Base-by-base conservation (phyloP, 768 basidiomycete genomes). In the Naganishia vaughanmartiniae region DNA sequence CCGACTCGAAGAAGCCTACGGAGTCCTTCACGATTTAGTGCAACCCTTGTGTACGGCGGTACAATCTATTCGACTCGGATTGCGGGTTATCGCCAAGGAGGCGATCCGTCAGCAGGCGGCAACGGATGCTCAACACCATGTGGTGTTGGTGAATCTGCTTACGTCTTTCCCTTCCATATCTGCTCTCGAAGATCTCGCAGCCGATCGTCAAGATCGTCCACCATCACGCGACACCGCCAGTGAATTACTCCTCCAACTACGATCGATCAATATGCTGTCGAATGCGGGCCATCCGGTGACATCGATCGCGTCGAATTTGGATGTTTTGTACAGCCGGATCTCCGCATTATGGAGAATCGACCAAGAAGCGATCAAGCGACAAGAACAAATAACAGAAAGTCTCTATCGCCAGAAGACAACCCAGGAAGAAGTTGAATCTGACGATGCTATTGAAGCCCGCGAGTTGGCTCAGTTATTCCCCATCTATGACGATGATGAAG, bases 391-490 rank as follows among this genome's bases (percentile, higher is more conserved):
- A 15, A 86, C 88, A 0, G 86, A 85, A 31, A 89, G 90, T 26
- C 81, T 98, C 2, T 99, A 98, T 83, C 88, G 89, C 30, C 84
- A 84, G 56, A 87, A 85, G 46, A 84, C 84, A 53, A 77, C 84
- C 30, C 84, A 87, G 17, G 81, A 90, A 56, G 82, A 85, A 33
- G 84, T 84, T 33, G 79, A 84, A 12, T 85, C 85, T 15, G 93
- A 94, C 70, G 87, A 86, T 5, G 90, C 92, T 75, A 77, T 86
- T 45, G 92, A 96, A 77, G 90, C 90, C 79, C 84, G 85, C 72
- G 96, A 98, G 74, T 92, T 98, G 76, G 81, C 88, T 54, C 82
- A 86, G 6, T 79, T 98, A 33, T 99, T 99, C 81, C 96, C 96
- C 15, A 60, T 73, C 57, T 81, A 76, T 56, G 67, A 73, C 51